Evolutionary conservation across 2,329 filamentous ascomycete species (phyloP).

Genomic region (Cercospora sp.): DNA sequence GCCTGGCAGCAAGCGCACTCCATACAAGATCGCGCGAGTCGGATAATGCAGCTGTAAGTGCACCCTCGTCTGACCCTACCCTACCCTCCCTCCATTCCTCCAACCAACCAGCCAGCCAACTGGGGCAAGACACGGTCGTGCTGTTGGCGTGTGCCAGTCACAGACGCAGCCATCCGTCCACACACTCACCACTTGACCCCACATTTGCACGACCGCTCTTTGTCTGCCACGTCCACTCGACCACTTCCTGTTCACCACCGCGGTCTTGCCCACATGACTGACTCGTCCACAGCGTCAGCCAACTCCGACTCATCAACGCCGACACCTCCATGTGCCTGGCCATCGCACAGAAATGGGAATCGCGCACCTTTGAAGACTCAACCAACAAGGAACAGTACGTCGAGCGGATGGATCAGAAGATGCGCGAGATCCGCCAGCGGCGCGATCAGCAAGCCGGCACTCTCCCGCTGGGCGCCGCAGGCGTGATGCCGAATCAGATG

Average conservation of each 20-base stretch:
- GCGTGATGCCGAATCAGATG: conserved; percentile 20
- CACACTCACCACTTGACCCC: neutral
- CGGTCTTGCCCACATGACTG: conserved; percentile 1
- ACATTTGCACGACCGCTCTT: neutral
- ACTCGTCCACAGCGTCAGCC: conserved; percentile 24
- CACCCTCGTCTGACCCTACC: neutral
- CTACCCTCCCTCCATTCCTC: neutral
- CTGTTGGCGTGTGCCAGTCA: neutral
- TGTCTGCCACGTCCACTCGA: neutral
- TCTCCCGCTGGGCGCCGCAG: conserved; percentile 19
- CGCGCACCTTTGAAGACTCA: conserved; percentile 27
- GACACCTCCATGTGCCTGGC: conserved; percentile 29
- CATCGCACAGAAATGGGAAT: conserved; percentile 34
- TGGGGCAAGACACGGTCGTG: neutral
- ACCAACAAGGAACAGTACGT: conserved; percentile 34
- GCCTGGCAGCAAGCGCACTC: conserved; percentile 40
- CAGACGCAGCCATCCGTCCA: conserved; percentile 2
- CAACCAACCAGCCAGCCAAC: neutral
- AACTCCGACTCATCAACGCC: conserved; percentile 27
- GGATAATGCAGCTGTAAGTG: conserved; percentile 39
- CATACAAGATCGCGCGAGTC: conserved; percentile 30
- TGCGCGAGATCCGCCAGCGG: conserved; percentile 30
- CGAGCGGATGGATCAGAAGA: conserved; percentile 30
- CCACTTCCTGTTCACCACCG: neutral
- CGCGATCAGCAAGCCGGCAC: conserved; percentile 23